Conservation (phyloP, 192 early-diverging fungal species). For the Coemansia sp. region DNA sequence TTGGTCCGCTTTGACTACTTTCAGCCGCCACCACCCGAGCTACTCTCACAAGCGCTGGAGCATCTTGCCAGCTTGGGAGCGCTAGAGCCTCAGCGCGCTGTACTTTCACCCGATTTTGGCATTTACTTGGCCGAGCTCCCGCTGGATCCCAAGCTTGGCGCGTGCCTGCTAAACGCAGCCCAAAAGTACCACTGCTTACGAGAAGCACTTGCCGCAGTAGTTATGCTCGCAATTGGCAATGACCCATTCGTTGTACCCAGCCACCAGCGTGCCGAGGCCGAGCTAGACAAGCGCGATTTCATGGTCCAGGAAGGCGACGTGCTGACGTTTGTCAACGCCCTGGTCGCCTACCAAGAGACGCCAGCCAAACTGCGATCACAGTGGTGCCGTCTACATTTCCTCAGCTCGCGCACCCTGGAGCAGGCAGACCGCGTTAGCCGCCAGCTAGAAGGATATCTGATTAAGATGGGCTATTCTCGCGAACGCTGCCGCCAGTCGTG, state of each 20-base stretch:
- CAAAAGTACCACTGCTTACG: slow-evolving; percentile 77
- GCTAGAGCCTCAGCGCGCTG: slow-evolving; percentile 79
- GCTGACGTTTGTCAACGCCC: slow-evolving; percentile 86
- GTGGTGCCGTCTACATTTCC: slow-evolving; percentile 77
- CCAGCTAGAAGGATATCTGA: slow-evolving; percentile 80
- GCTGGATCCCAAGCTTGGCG: slow-evolving; percentile 85
- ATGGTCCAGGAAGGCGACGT: slow-evolving; percentile 92
- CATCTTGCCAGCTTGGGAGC: slow-evolving; percentile 83
- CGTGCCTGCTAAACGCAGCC: slow-evolving; percentile 79
- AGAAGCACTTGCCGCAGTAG: slow-evolving; percentile 90
- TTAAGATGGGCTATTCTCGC: slow-evolving; percentile 75
- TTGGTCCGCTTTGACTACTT: slow-evolving; percentile 96
- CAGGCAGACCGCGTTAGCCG: slow-evolving; percentile 88
- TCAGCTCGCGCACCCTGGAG: slow-evolving; percentile 82
- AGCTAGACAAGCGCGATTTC: slow-evolving; percentile 89
- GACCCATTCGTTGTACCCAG: slow-evolving; percentile 80
- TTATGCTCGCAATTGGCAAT: slow-evolving; percentile 83
- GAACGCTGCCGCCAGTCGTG: slow-evolving; percentile 72
- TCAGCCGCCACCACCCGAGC: slow-evolving; percentile 93
- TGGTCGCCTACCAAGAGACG: slow-evolving; percentile 85
- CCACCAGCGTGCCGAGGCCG: slow-evolving; percentile 78
- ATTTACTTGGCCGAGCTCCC: slow-evolving; percentile 95
- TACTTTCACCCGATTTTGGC: slow-evolving; percentile 84
- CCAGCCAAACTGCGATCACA: slow-evolving; percentile 79
- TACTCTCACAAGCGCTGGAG: slow-evolving; percentile 85